A percentile compares a stretch with the other conserved stretches of the same genome.
Evolutionary conservation across 2,329 filamentous ascomycete genomes (phyloP).

Genomic region (Huntiella moniliformis): DNA sequence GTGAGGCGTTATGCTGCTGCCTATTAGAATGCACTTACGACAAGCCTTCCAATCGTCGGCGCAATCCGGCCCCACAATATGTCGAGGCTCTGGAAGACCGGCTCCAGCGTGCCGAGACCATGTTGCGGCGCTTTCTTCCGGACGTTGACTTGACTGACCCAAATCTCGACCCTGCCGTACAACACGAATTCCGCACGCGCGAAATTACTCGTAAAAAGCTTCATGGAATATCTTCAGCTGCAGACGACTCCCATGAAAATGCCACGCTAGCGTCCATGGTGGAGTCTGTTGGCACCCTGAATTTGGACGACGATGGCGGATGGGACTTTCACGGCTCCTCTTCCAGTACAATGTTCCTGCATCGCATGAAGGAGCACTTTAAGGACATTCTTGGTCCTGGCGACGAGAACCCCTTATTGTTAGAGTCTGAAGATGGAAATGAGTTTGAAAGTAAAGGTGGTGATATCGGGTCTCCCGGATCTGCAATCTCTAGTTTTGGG

Average conservation of each 20-base stretch:
- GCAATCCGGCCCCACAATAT: slow-evolving; percentile 83
- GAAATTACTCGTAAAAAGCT: slow-evolving; percentile 29
- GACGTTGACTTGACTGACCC: slow-evolving; percentile 74
- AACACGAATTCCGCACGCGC: slow-evolving; percentile 45
- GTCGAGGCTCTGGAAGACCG: slow-evolving; percentile 75
- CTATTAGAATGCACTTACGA: slow-evolving; percentile 76
- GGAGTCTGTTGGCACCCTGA: slow-evolving; percentile 73
- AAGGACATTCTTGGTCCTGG: slow-evolving; percentile 53
- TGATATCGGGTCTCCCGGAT: slow-evolving; percentile 47
- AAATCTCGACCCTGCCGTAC: slow-evolving; percentile 56
- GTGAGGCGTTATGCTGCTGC: too few species aligned
- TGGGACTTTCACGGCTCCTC: slow-evolving; percentile 94
- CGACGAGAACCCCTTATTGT: slow-evolving; percentile 39
- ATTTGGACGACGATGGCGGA: slow-evolving; percentile 75
- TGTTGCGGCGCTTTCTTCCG: slow-evolving; percentile 63
- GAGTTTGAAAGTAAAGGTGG: slow-evolving; percentile 36
- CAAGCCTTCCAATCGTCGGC: slow-evolving; percentile 76
- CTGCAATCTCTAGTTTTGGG: slow-evolving; percentile 17
- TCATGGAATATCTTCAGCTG: slow-evolving; percentile 14
- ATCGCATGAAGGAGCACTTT: slow-evolving; percentile 73
- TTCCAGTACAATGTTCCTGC: slow-evolving; percentile 75
- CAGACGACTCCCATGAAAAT: slow-evolving; percentile 34
- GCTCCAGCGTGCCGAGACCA: slow-evolving; percentile 62
- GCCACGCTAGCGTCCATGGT: slow-evolving; percentile 84
- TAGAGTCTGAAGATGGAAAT: slow-evolving; percentile 28